These are phyloP conservation scores for Neurospora pannonica DNA, from an alignment of 495 filamentous ascomycete species.

Conservation along the genomic window DNA sequence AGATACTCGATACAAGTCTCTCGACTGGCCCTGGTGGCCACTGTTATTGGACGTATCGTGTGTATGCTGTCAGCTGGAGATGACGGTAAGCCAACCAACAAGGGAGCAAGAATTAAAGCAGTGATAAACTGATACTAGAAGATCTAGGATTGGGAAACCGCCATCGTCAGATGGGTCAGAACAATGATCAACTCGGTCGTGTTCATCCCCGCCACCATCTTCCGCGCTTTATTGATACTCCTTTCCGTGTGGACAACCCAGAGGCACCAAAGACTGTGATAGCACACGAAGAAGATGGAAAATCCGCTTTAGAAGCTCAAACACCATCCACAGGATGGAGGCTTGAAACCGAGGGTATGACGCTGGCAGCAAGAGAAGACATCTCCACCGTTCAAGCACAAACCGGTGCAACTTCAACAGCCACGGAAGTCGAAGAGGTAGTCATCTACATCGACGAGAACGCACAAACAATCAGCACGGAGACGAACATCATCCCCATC, in stretches of 20 bases:
- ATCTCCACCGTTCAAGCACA: neutral
- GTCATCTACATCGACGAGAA: neutral
- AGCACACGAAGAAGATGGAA: neutral
- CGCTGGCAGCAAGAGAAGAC: neutral
- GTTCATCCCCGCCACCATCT: neutral
- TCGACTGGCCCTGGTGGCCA: neutral
- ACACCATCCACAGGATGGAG: neutral
- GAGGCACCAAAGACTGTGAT: neutral
- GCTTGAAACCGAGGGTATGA: neutral
- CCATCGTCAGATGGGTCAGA: neutral
- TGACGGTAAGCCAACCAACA: neutral
- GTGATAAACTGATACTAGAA: neutral
- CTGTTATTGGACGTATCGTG: neutral
- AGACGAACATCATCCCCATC: neutral
- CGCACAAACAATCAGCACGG: neutral
- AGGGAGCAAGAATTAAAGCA: neutral
- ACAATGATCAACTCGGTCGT: neutral
- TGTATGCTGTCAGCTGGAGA: neutral
- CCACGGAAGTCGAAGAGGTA: neutral
- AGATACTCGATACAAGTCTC: neutral
- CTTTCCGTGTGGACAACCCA: neutral
- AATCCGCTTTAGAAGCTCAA: neutral
- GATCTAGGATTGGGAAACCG: neutral
- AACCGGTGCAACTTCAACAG: neutral
- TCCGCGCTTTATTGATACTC: neutral